Conservation (phyloP, 257 asterid species). For the Prunella vulgaris region DNA sequence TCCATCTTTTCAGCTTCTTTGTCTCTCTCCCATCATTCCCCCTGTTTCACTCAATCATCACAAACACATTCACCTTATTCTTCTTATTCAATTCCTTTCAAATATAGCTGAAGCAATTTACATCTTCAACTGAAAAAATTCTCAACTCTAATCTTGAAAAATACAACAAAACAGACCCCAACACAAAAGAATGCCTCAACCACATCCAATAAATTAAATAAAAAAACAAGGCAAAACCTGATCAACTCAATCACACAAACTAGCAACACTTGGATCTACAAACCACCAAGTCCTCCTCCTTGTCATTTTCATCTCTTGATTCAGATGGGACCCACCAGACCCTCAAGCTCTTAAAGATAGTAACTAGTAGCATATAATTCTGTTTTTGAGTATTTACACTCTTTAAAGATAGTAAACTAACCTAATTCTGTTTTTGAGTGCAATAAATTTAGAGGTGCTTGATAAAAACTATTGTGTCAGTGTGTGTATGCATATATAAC, state of each 20-base stretch:
- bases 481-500: no score
- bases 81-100: constrained; percentile 14
- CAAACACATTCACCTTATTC: neutral
- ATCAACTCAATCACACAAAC: neutral
- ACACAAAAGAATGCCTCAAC: no score
- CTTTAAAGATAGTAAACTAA: no score
- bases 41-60: no score
- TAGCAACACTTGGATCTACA: neutral
- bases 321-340: constrained; percentile 92
- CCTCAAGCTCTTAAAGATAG: constrained; percentile 51
- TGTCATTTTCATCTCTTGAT: no score
- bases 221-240: no score
- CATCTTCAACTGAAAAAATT: constrained; percentile 4
- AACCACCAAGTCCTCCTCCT: neutral
- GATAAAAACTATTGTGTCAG: no score
- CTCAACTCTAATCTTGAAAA: neutral
- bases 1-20: constrained; percentile 22
- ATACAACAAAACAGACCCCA: neutral
- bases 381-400: no score
- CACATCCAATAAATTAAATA: neutral
- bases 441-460: no score
- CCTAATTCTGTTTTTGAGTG: no score
- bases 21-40: no score
- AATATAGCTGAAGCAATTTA: constrained; percentile 5
- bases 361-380: no score